phyloP scores from a whole-genome alignment of 352 stramenopile species.

The Pythium dissimile region DNA sequence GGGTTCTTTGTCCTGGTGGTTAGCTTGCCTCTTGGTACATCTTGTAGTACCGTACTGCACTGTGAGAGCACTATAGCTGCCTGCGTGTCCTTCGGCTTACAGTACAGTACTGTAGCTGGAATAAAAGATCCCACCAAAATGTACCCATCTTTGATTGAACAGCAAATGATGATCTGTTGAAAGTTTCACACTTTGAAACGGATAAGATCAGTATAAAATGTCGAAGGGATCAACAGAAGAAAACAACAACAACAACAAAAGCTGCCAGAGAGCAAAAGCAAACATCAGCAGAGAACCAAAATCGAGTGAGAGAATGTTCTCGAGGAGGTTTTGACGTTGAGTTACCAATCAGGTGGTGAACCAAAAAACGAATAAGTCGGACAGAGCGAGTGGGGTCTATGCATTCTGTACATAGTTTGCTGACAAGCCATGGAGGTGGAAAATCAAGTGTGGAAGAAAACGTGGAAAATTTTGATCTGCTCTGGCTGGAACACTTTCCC shows the following conservation, averaged over 20 bases:
- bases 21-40: neutral
- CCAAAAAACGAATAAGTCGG: neutral
- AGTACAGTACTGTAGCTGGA: neutral
- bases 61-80: too few relatives aligned
- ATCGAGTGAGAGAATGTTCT: neutral
- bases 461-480: neutral
- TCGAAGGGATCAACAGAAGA: neutral
- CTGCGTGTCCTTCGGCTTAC: too few relatives aligned
- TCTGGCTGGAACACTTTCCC: conserved; percentile 1
- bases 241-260: neutral
- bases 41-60: neutral
- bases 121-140: neutral
- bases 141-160: too few relatives aligned
- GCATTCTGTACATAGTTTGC: too few relatives aligned
- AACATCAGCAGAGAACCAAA: neutral
- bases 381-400: neutral
- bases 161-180: too few relatives aligned
- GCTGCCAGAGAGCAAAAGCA: neutral
- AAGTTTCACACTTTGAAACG: neutral
- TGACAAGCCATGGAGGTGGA: too few relatives aligned
- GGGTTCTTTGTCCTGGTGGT: too few relatives aligned
- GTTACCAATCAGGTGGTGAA: neutral
- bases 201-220: neutral
- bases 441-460: conserved; percentile 1
- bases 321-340: neutral